Evolutionary conservation across 495 filamentous ascomycete genomes (phyloP).

Genomic region (Xylaria cubensis): DNA sequence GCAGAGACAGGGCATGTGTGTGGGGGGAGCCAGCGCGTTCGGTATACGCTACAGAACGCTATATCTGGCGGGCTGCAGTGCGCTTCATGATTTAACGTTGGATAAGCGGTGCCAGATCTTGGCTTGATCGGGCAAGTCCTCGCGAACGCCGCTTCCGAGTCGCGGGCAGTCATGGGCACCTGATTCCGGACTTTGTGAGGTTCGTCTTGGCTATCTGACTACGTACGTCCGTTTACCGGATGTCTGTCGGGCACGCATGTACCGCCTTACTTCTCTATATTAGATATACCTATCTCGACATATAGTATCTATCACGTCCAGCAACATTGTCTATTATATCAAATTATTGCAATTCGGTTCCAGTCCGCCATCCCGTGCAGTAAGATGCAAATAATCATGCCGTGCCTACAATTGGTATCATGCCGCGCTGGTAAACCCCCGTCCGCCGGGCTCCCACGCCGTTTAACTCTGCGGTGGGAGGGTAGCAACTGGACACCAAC

Average conservation of each 20-base stretch:
- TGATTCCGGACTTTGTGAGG: neutral
- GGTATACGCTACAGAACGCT: neutral
- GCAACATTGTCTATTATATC: neutral
- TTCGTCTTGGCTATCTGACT: slow-evolving; percentile 1
- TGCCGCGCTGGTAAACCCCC: neutral
- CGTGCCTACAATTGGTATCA: neutral
- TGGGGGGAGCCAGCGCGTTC: neutral
- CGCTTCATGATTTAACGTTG: neutral
- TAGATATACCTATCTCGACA: neutral
- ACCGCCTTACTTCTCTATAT: too few species aligned
- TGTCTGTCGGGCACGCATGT: neutral
- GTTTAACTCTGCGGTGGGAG: neutral
- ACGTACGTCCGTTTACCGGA: slow-evolving; percentile 23
- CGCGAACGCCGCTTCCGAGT: slow-evolving; percentile 30
- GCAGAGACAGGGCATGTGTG: slow-evolving; percentile 4
- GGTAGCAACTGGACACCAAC: slow-evolving; percentile 20
- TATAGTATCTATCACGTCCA: neutral
- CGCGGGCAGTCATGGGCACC: neutral
- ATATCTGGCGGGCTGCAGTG: neutral
- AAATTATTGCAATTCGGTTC: neutral
- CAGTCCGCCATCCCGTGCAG: neutral
- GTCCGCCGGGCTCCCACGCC: slow-evolving; percentile 1
- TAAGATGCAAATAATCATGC: neutral
- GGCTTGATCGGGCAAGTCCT: slow-evolving; percentile 41
- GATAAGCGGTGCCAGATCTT: slow-evolving; percentile 5